Conservation (phyloP, 2,329 filamentous ascomycete genomes). For the Exophiala mesophila region DNA sequence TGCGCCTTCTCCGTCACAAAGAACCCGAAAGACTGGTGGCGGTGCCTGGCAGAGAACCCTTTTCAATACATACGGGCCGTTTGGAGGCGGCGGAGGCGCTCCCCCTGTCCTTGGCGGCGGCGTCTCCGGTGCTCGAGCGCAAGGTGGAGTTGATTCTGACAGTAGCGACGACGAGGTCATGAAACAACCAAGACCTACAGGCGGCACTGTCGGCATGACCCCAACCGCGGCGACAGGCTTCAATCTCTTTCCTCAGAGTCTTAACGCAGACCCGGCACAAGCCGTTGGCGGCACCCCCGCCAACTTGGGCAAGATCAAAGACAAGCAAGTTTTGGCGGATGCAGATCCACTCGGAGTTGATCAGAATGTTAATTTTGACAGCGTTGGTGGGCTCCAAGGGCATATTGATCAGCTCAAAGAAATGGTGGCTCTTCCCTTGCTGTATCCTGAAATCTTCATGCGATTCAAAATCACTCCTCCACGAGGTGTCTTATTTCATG, state of each 20-base stretch:
- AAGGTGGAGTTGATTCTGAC: slow-evolving; percentile 82
- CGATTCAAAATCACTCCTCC: slow-evolving; percentile 91
- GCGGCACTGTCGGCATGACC: slow-evolving; percentile 62
- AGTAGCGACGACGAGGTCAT: slow-evolving; percentile 90
- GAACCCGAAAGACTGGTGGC: slow-evolving; percentile 55
- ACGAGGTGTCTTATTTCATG: slow-evolving; percentile 91
- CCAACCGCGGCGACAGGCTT: slow-evolving; percentile 52
- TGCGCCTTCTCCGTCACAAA: slow-evolving; percentile 64
- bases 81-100: slow-evolving; percentile 75
- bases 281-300: slow-evolving; percentile 60
- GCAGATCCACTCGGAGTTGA: slow-evolving; percentile 93
- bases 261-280: slow-evolving; percentile 53
- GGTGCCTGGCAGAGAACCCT: slow-evolving; percentile 70
- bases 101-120: slow-evolving; percentile 69
- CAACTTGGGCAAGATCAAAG: slow-evolving; percentile 89
- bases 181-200: slow-evolving; percentile 52
- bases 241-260: slow-evolving; percentile 52
- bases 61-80: slow-evolving; percentile 87
- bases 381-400: slow-evolving; percentile 84
- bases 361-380: slow-evolving; percentile 85
- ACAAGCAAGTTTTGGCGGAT: slow-evolving; percentile 85
- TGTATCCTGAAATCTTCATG: slow-evolving; percentile 91
- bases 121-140: slow-evolving; percentile 59
- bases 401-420: slow-evolving; percentile 98
- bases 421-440: slow-evolving; percentile 90